Percentiles rank a stretch among this genome's conserved stretches.
These are phyloP conservation scores for Aspergillus ostianus DNA, from an alignment of 495 filamentous ascomycete species.

Conservation along the genomic window DNA sequence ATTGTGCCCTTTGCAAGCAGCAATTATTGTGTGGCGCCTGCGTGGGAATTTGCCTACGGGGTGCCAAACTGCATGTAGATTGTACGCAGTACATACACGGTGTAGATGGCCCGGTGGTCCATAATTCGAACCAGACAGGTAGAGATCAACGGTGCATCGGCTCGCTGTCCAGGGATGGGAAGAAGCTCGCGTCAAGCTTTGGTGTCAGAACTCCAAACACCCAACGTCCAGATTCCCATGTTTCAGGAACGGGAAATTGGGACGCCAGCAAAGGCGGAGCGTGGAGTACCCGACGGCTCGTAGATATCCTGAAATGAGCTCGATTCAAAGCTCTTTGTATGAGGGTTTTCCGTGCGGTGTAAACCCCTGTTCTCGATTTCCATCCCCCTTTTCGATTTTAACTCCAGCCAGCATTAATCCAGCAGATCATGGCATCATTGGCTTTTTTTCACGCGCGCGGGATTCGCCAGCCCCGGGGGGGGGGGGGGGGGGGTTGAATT, in stretches of 20 bases:
- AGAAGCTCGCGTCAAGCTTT: not conserved
- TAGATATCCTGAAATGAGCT: not conserved
- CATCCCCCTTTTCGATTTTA: not conserved
- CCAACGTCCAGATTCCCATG: not conserved
- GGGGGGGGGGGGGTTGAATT: too few species aligned
- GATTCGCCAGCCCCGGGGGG: not conserved
- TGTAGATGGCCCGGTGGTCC: too few species aligned
- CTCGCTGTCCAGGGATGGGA: not conserved
- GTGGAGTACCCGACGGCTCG: not conserved
- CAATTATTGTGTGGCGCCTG: too few species aligned
- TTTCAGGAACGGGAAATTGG: not conserved
- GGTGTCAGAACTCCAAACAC: not conserved
- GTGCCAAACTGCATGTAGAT: too few species aligned
- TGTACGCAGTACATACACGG: too few species aligned
- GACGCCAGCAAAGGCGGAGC: not conserved
- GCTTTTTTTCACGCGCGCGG: not conserved
- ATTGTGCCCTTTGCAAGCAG: too few species aligned
- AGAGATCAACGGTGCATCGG: not conserved
- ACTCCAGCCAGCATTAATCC: too few species aligned
- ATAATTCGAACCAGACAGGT: too few species aligned
- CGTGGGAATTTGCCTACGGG: constrained; percentile 4
- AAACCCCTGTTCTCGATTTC: too few species aligned
- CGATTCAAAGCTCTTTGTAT: too few species aligned
- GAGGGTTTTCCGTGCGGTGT: too few species aligned
- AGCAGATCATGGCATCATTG: not conserved